Evolutionary conservation across 2,329 filamentous ascomycete genomes (phyloP), one percentile per base, ranked within the genome.

Genomic region (Didymella exigua): DNA sequence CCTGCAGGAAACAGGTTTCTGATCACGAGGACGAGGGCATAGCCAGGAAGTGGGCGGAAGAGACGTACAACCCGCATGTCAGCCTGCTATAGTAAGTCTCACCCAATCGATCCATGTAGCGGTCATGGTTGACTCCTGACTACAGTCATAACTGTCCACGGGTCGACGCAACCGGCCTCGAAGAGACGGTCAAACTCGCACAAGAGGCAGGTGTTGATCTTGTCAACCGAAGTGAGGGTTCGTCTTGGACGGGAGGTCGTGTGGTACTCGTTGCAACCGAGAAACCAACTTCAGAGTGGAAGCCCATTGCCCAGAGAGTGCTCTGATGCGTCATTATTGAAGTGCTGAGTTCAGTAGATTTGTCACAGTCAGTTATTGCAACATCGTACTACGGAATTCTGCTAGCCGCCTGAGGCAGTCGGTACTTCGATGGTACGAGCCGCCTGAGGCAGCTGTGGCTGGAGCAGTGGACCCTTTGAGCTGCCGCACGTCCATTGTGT

Each of bases 41-140:
- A 26, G 70, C 67, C 1, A 50, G 58, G 26, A 51, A 45, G 8
- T 78, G 76, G 76, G 66, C 61, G 4, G 60, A 69, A 7, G 58
- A 70, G 26, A 45, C 49, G 29, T 79, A 74, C 53, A 59, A 54
- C 46, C 76, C 77, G 31, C 77, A 79, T 68, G 58, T 75, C 40
- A 77, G 74, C 56, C 56, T 79, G 49, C 58, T 78, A 50, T 78
- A 78, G 75, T 77, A 63, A 63, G 75, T 74, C 54, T 41, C 29
- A 9, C 24, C 14, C 14, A 19, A 19, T 41, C 26, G 5, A 7
- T 36, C 18, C 26, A 26, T 34, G 24, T 14, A 24, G 2, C 16
- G 1, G 30, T 33, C 26, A 38, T 29, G 26, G 19, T 52, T 48
- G 41, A 49, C 19, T 29, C 37, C 50, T 49, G 21, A 41, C 34